phyloP scores from a whole-genome alignment of 768 basidiomycete genomes.

The Trametes cinnabarina region DNA sequence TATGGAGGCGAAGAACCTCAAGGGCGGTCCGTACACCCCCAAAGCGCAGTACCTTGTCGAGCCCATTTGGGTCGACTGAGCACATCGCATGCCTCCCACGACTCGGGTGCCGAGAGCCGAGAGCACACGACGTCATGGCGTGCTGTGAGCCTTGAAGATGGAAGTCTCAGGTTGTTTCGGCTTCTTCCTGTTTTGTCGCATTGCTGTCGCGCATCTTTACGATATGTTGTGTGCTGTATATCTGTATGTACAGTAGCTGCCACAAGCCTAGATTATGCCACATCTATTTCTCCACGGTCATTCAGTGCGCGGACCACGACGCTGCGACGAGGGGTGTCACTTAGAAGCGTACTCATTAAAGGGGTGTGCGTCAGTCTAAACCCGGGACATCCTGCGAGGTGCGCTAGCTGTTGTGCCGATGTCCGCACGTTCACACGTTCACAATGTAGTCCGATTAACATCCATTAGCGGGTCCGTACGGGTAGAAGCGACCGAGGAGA shows the following conservation, averaged over 20 bases:
- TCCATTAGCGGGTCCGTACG: constrained; percentile 9
- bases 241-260: background rate
- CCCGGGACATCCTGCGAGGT: too few species aligned
- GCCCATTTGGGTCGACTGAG: constrained; percentile 21
- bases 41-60: constrained; percentile 25
- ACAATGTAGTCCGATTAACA: background rate
- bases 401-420: too few species aligned
- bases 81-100: too few species aligned
- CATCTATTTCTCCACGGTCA: too few species aligned
- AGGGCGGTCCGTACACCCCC: constrained; percentile 31
- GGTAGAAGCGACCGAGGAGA: background rate
- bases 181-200: background rate
- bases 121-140: background rate
- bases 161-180: background rate
- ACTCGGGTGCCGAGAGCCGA: too few species aligned
- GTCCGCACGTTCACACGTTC: background rate
- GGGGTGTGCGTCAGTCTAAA: too few species aligned
- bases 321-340: too few species aligned
- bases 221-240: background rate
- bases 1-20: constrained; percentile 24
- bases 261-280: too few species aligned
- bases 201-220: background rate
- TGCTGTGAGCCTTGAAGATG: background rate
- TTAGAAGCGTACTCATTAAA: too few species aligned
- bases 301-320: too few species aligned